These are phyloP conservation scores for Salvia rosmarinus DNA, from an alignment of 257 asterid species.

Conservation along the genomic window DNA sequence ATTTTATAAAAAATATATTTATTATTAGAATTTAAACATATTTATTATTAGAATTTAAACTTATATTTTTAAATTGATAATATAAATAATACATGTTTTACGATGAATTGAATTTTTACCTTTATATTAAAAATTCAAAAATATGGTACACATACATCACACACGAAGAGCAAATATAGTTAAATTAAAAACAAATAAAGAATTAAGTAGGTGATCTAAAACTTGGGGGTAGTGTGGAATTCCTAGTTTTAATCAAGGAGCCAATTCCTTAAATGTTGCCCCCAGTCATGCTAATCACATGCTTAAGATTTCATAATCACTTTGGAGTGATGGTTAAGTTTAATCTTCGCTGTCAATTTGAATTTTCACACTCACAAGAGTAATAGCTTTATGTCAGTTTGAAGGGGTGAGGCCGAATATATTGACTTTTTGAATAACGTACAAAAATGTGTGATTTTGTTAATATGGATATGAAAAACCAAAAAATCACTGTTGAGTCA, in stretches of 20 bases:
- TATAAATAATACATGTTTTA: too few relatives aligned
- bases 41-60: too few relatives aligned
- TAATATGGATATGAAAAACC: background rate
- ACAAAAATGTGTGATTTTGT: background rate
- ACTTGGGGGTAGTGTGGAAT: background rate
- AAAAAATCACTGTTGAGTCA: constrained; percentile 10
- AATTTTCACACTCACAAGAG: background rate
- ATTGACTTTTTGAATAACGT: constrained; percentile 25
- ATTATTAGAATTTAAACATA: too few relatives aligned
- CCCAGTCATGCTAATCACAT: constrained; percentile 34
- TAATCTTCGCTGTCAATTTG: background rate
- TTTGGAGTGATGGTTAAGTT: constrained; percentile 23
- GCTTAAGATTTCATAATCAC: constrained; percentile 31
- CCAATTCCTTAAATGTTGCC: constrained; percentile 27
- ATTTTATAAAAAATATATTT: too few relatives aligned
- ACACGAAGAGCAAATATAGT: too few relatives aligned
- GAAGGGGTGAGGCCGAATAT: constrained; percentile 18
- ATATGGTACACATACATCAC: too few relatives aligned
- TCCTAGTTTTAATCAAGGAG: constrained; percentile 19
- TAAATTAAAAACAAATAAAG: too few relatives aligned
- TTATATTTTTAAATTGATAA: too few relatives aligned
- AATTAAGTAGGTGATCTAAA: background rate
- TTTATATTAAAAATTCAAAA: too few relatives aligned
- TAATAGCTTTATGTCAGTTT: constrained; percentile 16
- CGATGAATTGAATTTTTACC: too few relatives aligned